Evolutionary conservation across 2,329 filamentous ascomycete genomes (phyloP).

Genomic region (Neofusicoccum sp.): DNA sequence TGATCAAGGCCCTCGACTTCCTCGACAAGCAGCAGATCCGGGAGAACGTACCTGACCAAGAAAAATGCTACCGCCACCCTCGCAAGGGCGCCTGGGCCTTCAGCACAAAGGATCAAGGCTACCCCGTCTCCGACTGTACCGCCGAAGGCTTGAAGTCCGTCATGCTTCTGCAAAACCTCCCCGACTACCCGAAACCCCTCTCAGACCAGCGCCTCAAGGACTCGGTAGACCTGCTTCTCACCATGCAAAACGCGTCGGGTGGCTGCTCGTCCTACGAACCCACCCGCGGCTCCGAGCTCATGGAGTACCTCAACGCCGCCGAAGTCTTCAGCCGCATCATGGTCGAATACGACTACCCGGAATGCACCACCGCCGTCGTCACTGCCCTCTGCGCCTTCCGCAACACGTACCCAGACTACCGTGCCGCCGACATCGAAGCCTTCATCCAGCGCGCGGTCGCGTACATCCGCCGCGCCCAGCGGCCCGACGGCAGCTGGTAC

Average conservation of each 20-base stretch:
- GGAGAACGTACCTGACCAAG: constrained; percentile 75
- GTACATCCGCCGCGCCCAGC: constrained; percentile 80
- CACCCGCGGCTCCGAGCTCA: constrained; percentile 69
- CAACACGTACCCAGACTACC: constrained; percentile 77
- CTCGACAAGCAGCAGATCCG: constrained; percentile 89
- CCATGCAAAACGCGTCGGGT: constrained; percentile 84
- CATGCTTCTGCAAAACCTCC: constrained; percentile 76
- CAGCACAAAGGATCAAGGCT: constrained; percentile 87
- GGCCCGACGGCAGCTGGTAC: constrained; percentile 89
- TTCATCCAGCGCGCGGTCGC: constrained; percentile 72
- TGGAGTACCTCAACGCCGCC: constrained; percentile 89
- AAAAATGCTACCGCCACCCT: constrained; percentile 81
- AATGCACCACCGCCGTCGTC: constrained; percentile 94
- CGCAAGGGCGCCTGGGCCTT: constrained; percentile 96
- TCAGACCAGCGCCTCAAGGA: constrained; percentile 78
- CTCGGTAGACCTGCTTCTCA: constrained; percentile 83
- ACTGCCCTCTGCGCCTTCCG: constrained; percentile 82
- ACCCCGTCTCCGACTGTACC: constrained; percentile 92
- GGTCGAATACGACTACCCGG: constrained; percentile 97
- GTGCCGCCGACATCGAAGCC: constrained; percentile 67
- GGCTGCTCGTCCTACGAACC: constrained; percentile 90
- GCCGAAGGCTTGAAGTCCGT: constrained; percentile 86
- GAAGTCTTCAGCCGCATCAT: constrained; percentile 97
- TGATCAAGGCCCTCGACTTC: constrained; percentile 77
- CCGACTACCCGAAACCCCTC: constrained; percentile 71